Base-by-base conservation (phyloP, 805 yeast species). In the Candida wancherniae region DNA sequence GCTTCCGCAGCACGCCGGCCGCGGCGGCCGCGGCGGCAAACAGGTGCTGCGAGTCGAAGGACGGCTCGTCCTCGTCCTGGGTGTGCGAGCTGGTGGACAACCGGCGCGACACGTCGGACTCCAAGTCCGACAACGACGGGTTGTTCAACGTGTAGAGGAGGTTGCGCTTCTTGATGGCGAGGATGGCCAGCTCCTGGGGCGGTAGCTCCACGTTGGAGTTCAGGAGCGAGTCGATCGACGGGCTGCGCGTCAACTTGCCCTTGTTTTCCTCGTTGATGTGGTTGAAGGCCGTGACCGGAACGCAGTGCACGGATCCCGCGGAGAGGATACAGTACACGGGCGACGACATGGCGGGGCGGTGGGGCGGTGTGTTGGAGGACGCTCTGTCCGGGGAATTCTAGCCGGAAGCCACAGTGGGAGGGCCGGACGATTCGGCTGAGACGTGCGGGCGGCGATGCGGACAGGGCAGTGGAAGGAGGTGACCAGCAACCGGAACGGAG, bases 51-150 rank as follows among this genome's bases (percentile, higher is more conserved):
- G 22, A 4, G 3, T 22, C 28, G 9, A 33, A 24, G 4, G 11
- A 19, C 5, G 17, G n/a, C 8, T 33, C 36, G 9, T 38, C 45
- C 19, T 42, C 40, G 11, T 34, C 45, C 19, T 36, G 34, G n/a
- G 42, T 30, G 19, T 29, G 33, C 11, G 41, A 33, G 5, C 35
- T 35, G 7, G 36, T 28, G 13, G 44, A 36, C 5, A 36, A 19
- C 12, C 31, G 19, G 12, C 45, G 37, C 17, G 35, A 30, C 15
- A 29, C 33, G 19, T 45, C 50, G 4, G 48, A 43, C 20, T 60
- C 67, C n/a, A 58, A 33, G 34, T 61, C 67, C 4, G 64, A 58
- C 15, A 56, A 37, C 10, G 60, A 54, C 18, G 67, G 65, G 36
- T 61, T 60, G 38, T 61, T 61, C 20, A 61, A 44, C 22, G 57